These are phyloP conservation scores for Penicillium sp. DNA, from an alignment of 2,329 filamentous ascomycete species.

Conservation along the genomic window DNA sequence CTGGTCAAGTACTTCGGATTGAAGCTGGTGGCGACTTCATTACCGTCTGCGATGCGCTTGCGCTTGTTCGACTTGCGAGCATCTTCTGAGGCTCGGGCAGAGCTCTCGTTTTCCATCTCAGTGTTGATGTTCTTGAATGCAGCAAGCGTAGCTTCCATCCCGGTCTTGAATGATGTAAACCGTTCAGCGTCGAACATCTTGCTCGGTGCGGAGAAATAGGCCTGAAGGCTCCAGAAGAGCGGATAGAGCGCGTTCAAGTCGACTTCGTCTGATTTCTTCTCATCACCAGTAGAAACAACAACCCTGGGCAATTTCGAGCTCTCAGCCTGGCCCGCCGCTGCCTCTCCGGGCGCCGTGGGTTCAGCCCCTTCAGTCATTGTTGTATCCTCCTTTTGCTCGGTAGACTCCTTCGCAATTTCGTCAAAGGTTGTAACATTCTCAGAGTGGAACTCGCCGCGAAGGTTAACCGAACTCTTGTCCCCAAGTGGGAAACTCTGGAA, in stretches of 20 bases:
- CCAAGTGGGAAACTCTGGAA: constrained; percentile 97
- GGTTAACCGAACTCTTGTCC: constrained; percentile 95
- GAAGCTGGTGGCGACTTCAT: constrained; percentile 70
- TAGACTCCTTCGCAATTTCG: constrained; percentile 45
- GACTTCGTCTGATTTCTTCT: constrained; percentile 46
- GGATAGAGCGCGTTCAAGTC: constrained; percentile 78
- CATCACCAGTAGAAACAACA: constrained; percentile 23
- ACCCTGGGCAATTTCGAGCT: constrained; percentile 27
- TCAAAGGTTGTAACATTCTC: constrained; percentile 92
- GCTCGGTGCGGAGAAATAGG: constrained; percentile 87
- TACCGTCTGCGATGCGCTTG: constrained; percentile 63
- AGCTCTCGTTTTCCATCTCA: constrained; percentile 66
- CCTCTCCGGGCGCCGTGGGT: constrained; percentile 34
- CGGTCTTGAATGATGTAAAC: constrained; percentile 65
- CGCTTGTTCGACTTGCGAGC: constrained; percentile 66
- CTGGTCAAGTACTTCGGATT: constrained; percentile 99
- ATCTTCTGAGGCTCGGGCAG: constrained; percentile 61
- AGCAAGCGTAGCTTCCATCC: constrained; percentile 62
- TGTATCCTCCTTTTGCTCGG: constrained; percentile 59
- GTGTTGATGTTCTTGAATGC: constrained; percentile 72
- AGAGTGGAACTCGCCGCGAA: constrained; percentile 90
- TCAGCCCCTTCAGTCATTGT: constrained; percentile 52
- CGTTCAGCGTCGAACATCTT: constrained; percentile 70
- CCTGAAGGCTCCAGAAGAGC: constrained; percentile 89
- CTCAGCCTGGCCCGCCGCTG: constrained; percentile 26